A percentile compares a stretch with the other conserved stretches of the same genome.
Conservation (phyloP, 2,329 filamentous ascomycete species). For the Grosmannia penicillata region DNA sequence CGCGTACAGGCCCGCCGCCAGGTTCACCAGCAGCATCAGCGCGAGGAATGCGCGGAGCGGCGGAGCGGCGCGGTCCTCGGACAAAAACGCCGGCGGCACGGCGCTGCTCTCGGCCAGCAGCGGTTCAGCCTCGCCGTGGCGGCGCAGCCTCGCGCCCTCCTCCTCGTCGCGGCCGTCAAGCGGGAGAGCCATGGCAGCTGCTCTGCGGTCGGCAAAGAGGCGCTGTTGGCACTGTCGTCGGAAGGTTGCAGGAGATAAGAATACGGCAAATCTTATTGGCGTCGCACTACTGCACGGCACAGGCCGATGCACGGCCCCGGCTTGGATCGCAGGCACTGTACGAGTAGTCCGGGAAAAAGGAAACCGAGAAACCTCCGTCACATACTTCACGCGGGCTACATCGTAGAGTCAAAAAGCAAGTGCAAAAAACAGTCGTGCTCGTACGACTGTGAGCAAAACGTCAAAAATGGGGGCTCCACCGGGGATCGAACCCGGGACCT, state of each 20-base stretch:
- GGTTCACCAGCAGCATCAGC: slow-evolving; percentile 29
- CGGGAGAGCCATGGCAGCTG: too few relatives aligned
- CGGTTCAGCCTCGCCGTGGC: background rate
- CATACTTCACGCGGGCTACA: too few relatives aligned
- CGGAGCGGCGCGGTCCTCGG: background rate
- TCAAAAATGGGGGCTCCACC: slow-evolving; percentile 10
- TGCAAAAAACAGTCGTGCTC: background rate
- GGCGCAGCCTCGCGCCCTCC: background rate
- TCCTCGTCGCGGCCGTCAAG: background rate
- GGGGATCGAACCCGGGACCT: slow-evolving; percentile 13
- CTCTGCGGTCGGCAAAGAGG: too few relatives aligned
- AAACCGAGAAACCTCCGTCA: background rate
- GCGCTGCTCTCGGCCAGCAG: background rate
- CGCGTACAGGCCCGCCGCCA: slow-evolving; percentile 31
- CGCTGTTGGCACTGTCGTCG: too few relatives aligned
- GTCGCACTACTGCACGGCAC: too few relatives aligned
- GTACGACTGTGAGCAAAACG: background rate
- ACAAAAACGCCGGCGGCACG: too few relatives aligned
- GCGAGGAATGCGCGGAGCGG: slow-evolving; percentile 19
- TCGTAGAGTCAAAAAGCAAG: background rate
- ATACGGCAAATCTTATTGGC: too few relatives aligned
- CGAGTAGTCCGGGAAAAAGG: too few relatives aligned
- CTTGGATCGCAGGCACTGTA: too few relatives aligned
- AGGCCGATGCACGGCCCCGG: too few relatives aligned
- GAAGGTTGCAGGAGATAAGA: too few relatives aligned